Percentiles rank a stretch among this genome's conserved stretches.
Conservation (phyloP, 768 basidiomycete genomes). For the Panellus pusillus region DNA sequence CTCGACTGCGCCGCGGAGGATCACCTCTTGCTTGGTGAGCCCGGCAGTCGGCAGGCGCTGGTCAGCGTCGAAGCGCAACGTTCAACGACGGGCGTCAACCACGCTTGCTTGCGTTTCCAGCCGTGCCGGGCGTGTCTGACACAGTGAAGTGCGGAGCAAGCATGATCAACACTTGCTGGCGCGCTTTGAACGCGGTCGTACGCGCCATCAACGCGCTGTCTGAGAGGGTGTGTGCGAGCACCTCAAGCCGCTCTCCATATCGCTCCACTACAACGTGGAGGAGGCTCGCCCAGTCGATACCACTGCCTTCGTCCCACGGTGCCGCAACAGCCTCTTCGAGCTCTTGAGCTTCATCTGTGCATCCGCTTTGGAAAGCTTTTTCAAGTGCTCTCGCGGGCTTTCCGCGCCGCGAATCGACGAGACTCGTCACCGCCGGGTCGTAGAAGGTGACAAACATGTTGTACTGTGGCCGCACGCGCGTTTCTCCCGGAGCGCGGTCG, state of each 20-base stretch:
- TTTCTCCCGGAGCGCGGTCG: slow-evolving; percentile 8
- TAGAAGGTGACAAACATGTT: slow-evolving; percentile 11
- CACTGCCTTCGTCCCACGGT: slow-evolving; percentile 10
- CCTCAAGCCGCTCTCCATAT: slow-evolving; percentile 9
- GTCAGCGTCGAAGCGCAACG: slow-evolving; percentile 5
- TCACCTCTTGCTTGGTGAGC: slow-evolving; percentile 6
- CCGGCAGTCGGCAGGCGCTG: background rate
- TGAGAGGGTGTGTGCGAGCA: slow-evolving; percentile 4
- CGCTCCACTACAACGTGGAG: slow-evolving; percentile 12
- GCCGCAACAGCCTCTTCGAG: slow-evolving; percentile 2
- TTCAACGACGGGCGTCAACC: slow-evolving; percentile 10
- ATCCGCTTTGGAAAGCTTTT: background rate
- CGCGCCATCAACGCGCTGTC: background rate
- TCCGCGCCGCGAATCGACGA: slow-evolving; percentile 2
- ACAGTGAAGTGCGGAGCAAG: slow-evolving; percentile 9
- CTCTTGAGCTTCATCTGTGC: slow-evolving; percentile 1
- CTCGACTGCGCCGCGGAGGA: slow-evolving; percentile 1
- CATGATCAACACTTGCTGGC: slow-evolving; percentile 11
- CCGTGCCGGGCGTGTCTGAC: background rate
- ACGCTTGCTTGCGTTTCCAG: background rate
- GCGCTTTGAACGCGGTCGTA: slow-evolving; percentile 6
- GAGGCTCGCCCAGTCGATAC: slow-evolving; percentile 13
- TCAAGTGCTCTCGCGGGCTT: slow-evolving; percentile 5
- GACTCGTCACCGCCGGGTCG: background rate
- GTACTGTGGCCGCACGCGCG: slow-evolving; percentile 6